Evolutionary conservation across 352 stramenopile species (phyloP).

Genomic region (Phytopythium ostracodes): DNA sequence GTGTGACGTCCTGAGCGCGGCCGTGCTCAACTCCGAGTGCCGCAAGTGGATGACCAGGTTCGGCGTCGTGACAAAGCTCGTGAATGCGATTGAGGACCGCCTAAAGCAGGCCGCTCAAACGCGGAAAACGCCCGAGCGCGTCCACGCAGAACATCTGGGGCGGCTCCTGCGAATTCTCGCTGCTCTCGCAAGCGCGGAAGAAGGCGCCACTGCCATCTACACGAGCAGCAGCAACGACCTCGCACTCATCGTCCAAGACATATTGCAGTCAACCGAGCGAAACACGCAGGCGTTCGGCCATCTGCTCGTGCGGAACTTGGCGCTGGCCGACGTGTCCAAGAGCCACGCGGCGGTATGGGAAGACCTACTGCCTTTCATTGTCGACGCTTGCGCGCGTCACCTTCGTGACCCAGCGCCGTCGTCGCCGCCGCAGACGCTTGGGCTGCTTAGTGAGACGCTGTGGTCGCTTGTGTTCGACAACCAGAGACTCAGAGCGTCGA

Average conservation of each 20-base stretch:
- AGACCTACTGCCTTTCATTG: conserved; percentile 27
- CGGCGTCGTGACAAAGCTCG: conserved; percentile 31
- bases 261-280: conserved; percentile 27
- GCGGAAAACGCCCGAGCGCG: conserved; percentile 21
- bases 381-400: conserved; percentile 19
- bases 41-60: conserved; percentile 38
- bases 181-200: conserved; percentile 35
- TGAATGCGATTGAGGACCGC: conserved; percentile 32
- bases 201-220: conserved; percentile 39
- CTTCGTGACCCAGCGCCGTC: neutral
- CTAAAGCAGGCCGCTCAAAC: conserved; percentile 31
- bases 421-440: conserved; percentile 6
- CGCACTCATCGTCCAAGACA: conserved; percentile 39
- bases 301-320: conserved; percentile 58
- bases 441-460: conserved; percentile 35
- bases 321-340: conserved; percentile 44
- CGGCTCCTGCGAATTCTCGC: conserved; percentile 44
- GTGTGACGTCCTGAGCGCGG: conserved; percentile 38
- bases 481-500: conserved; percentile 44
- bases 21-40: conserved; percentile 49
- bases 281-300: conserved; percentile 24
- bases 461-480: conserved; percentile 64
- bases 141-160: conserved; percentile 30
- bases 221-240: conserved; percentile 26
- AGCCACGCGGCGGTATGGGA: conserved; percentile 65